Evolutionary conservation across 331 rosid species (phyloP), one percentile per base, ranked within the genome.

Genomic region (Stylosanthes scabra): DNA sequence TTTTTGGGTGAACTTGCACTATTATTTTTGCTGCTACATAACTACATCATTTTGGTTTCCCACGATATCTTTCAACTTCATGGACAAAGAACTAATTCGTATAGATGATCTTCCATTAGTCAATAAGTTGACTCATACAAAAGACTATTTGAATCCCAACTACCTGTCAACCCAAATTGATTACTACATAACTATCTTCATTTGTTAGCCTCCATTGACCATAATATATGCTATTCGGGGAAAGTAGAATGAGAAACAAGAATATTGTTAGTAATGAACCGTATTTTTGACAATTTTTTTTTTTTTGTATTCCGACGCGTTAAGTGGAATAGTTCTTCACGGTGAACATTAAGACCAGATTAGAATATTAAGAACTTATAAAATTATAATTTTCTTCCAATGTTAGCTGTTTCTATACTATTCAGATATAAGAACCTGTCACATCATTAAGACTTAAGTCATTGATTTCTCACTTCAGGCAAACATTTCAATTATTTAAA

Each of bases 191-290:
- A 20, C 25, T 20, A 20, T 20, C 59, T 57, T 57, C 16, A 27
- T 34, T 83, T 52, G 59, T 62, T 62, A 55, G 70, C 58, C 63
- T 68, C 77, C 77, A 75, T 67, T 68, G 80, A 83, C 72, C 68
- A 76, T 47, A 63, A 66, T 66, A 54, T 66, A 63, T 31, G 37
- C 5, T 31, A 31, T 50, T 56, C 42, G 25, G 31, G 42, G 71
- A 80, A 75, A 80, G 71, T 40, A 28, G 37, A 50, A 9, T 56
- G 47, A 52, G 72, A 37, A 20, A 47, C 40, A 66, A 68, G 66
- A 80, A 72, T 76, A 62, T 54, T 27, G 27, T 28, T 67, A 52
- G 80, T 69, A 72, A 57, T 63, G 49, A 54, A 37, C 69, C 63
- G 66, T 29, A 7, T 76, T 68, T 51, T 57, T 71, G 68, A 61